Percentiles rank a stretch among this genome's conserved stretches.
phyloP scores from a whole-genome alignment of 1,284 basidiomycete species.

The Sporisorium reilianum region DNA sequence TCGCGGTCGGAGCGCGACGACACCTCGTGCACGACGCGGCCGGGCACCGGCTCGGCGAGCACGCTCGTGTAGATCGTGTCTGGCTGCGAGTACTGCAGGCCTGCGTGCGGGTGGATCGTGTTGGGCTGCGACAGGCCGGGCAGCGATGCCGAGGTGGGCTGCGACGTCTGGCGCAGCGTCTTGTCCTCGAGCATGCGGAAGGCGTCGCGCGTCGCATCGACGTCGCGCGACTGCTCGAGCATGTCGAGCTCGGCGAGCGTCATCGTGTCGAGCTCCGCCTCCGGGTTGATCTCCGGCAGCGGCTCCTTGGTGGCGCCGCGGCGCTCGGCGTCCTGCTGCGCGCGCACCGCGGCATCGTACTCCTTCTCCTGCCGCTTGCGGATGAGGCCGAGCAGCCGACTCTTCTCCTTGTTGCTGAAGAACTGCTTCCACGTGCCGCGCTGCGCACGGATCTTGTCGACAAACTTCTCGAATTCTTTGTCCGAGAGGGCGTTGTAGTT shows the following conservation, averaged over 20 bases:
- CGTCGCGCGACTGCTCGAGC: conserved; percentile 44
- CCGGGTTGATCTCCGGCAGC: conserved; percentile 43
- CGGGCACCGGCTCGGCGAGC: conserved; percentile 54
- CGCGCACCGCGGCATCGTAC: conserved; percentile 30
- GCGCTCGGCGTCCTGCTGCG: conserved; percentile 45
- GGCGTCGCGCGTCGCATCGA: conserved; percentile 41
- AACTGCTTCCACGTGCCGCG: conserved; percentile 36
- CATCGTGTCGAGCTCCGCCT: conserved; percentile 48
- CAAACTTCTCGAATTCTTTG: conserved; percentile 53
- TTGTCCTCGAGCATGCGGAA: conserved; percentile 43
- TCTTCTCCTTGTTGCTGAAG: conserved; percentile 39
- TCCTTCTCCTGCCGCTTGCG: conserved; percentile 41
- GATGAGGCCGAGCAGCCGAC: conserved; percentile 38
- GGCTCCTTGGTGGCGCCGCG: conserved; percentile 39
- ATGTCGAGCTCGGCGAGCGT: conserved; percentile 48
- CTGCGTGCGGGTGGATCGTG: conserved; percentile 56
- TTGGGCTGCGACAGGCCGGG: conserved; percentile 44
- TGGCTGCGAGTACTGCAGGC: conserved; percentile 64
- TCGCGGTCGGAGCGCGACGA: conserved; percentile 21
- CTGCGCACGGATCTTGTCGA: conserved; percentile 42
- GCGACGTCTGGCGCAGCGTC: conserved; percentile 5
- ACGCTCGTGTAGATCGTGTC: conserved; percentile 59
- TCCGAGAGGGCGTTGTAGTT: conserved; percentile 62
- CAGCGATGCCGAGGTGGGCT: conserved; percentile 11
- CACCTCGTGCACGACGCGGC: conserved; percentile 56